Evolutionary conservation across 768 basidiomycete species (phyloP), one percentile per base, ranked within the genome.

Genomic region (Serendipita sp.): DNA sequence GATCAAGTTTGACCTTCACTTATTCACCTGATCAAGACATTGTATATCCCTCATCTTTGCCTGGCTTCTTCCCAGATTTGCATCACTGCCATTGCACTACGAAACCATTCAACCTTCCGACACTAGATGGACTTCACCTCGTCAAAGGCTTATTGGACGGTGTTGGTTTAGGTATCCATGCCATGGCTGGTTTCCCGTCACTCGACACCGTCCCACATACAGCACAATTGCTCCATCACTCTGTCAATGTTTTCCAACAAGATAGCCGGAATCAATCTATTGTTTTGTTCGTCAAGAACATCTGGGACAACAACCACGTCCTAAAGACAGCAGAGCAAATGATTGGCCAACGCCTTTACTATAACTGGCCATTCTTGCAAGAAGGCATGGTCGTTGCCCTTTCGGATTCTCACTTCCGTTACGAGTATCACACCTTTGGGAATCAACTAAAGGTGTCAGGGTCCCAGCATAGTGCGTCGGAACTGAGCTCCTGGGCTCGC

Each of bases 161-260:
- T 16, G 94, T 92, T 8, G 82, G 83, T 64, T 84, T 94, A 8
- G 95, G 95, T 60, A 80, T 82, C 3, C 80, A 85, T 41, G 90
- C 93, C 3, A 79, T 98, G 3, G 92, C 96, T 0, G 96, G 96
- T 8, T 99, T 99, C 81, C 95, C 96, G 0, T 95, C 96, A 1
- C 80, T 98, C 35, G 82, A 94, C 67, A 96, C 94, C 0, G 79
- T 98, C 5, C 89, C 89, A 0, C 81, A 92, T 70, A 83, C 81
- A 0, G 84, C 87, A 10, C 76, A 78, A 28, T 78, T 98, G 28
- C 92, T 86, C 15, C 81, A 83, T 74, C 95, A 98, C 70, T 84
- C 86, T 24, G 93, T 98, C 69, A 96, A 93, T 71, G 86, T 98
- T 11, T 95, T 98, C 73, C 90, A 91, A 64, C 77, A 84, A 0